Conservation (phyloP, 495 filamentous ascomycete species). For the Xylaria sp. region DNA sequence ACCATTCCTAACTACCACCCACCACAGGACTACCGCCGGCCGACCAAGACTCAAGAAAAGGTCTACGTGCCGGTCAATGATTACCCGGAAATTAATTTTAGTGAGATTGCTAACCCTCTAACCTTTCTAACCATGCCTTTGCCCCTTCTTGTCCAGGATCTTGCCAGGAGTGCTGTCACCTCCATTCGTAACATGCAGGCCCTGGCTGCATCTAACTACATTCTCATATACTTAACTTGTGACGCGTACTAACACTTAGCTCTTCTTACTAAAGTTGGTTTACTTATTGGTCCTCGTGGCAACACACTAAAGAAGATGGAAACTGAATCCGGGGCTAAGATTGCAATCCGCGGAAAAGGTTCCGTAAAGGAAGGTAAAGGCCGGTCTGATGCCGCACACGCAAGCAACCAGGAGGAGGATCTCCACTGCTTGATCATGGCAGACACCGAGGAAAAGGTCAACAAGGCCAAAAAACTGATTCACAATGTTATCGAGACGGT, state of each 20-base stretch:
- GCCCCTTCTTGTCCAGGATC: slow-evolving; percentile 50
- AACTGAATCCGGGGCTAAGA: slow-evolving; percentile 93
- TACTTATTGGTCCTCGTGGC: slow-evolving; percentile 99
- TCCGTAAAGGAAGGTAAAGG: slow-evolving; percentile 99
- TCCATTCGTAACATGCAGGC: slow-evolving; percentile 39
- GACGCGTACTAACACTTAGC: slow-evolving; percentile 86
- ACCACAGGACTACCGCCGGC: slow-evolving; percentile 94
- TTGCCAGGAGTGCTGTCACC: slow-evolving; percentile 42
- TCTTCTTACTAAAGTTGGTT: slow-evolving; percentile 94
- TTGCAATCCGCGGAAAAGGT: slow-evolving; percentile 98
- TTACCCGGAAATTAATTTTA: slow-evolving; percentile 99
- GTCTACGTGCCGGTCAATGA: slow-evolving; percentile 99
- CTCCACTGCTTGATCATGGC: slow-evolving; percentile 99
- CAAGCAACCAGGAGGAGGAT: slow-evolving; percentile 99
- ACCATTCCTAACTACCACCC: slow-evolving; percentile 98
- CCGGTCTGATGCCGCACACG: slow-evolving; percentile 96
- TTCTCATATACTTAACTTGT: slow-evolving; percentile 38
- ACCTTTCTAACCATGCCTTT: slow-evolving; percentile 71
- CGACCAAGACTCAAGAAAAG: slow-evolving; percentile 99
- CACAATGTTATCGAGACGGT: slow-evolving; percentile 98
- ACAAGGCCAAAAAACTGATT: slow-evolving; percentile 95
- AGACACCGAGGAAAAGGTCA: slow-evolving; percentile 97
- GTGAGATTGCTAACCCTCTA: slow-evolving; percentile 99
- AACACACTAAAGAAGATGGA: slow-evolving; percentile 99
- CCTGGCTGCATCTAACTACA: slow-evolving; percentile 47